Conservation (phyloP, 768 basidiomycete species). For the Porphyrellus cyaneotinctus region DNA sequence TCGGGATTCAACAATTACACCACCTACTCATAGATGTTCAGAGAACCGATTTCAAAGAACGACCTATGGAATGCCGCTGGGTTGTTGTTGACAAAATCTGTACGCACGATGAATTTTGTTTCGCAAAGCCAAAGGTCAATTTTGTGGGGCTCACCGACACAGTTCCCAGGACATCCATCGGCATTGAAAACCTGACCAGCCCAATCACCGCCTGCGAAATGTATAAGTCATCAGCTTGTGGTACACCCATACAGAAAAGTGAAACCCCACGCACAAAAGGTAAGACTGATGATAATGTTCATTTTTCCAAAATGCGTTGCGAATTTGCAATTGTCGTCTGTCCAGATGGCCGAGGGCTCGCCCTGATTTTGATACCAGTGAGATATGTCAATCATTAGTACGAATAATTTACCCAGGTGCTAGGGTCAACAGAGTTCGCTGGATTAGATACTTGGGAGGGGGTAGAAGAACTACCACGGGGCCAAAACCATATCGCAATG, state of each 20-base stretch:
- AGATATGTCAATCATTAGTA: too few relatives aligned
- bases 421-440: slow-evolving; percentile 16
- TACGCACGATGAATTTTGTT: slow-evolving; percentile 27
- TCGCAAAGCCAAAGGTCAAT: neutral
- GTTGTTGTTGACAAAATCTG: slow-evolving; percentile 22
- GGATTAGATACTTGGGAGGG: slow-evolving; percentile 32
- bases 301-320: neutral
- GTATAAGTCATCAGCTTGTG: neutral
- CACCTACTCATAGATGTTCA: slow-evolving; percentile 16
- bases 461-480: slow-evolving; percentile 30
- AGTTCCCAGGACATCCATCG: slow-evolving; percentile 20
- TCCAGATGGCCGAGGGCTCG: slow-evolving; percentile 13
- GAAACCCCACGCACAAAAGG: neutral
- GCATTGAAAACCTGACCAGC: neutral
- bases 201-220: slow-evolving; percentile 22
- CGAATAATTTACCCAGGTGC: slow-evolving; percentile 22
- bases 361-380: slow-evolving; percentile 7
- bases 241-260: slow-evolving; percentile 11
- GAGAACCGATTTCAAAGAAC: slow-evolving; percentile 21
- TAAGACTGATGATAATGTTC: too few relatives aligned
- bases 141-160: slow-evolving; percentile 20
- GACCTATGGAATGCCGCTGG: slow-evolving; percentile 13
- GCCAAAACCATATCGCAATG: slow-evolving; percentile 41
- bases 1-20: neutral
- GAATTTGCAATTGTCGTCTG: slow-evolving; percentile 6